Evolutionary conservation across 768 basidiomycete genomes (phyloP).

Genomic region (Mycena belliarum): DNA sequence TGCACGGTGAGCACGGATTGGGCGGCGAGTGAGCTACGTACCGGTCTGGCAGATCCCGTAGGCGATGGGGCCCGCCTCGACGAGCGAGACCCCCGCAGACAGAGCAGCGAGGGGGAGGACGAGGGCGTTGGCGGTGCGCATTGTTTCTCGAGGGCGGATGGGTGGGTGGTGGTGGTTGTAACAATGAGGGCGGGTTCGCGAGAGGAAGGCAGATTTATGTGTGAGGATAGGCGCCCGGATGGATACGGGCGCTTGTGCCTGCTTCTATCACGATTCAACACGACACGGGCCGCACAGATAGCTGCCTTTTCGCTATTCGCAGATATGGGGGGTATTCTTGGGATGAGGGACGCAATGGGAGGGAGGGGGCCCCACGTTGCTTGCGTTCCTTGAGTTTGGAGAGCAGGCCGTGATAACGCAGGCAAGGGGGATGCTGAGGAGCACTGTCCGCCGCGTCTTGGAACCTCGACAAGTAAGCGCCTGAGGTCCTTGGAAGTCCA

Average conservation of each 20-base stretch:
- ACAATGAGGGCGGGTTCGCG: background rate
- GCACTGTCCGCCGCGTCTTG: too few species aligned
- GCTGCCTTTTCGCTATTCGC: background rate
- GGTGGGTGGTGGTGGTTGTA: background rate
- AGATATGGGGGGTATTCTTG: background rate
- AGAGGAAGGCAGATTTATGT: background rate
- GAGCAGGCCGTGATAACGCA: too few species aligned
- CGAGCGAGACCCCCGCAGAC: background rate
- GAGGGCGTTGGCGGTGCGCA: slow-evolving; percentile 1
- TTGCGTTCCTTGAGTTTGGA: too few species aligned
- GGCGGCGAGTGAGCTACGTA: slow-evolving; percentile 8
- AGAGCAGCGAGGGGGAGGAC: background rate
- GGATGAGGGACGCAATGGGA: too few species aligned
- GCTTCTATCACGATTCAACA: background rate
- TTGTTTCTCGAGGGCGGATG: background rate
- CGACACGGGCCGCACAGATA: background rate
- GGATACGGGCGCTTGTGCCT: background rate
- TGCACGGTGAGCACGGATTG: background rate
- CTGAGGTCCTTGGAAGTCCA: too few species aligned
- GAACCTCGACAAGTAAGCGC: too few species aligned
- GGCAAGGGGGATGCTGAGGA: too few species aligned
- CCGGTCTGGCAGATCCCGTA: slow-evolving; percentile 47
- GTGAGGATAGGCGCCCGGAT: background rate
- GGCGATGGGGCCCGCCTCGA: slow-evolving; percentile 34
- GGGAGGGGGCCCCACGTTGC: too few species aligned